phyloP scores from a whole-genome alignment of 441 rosid genomes.

The Gossypium davidsonii region DNA sequence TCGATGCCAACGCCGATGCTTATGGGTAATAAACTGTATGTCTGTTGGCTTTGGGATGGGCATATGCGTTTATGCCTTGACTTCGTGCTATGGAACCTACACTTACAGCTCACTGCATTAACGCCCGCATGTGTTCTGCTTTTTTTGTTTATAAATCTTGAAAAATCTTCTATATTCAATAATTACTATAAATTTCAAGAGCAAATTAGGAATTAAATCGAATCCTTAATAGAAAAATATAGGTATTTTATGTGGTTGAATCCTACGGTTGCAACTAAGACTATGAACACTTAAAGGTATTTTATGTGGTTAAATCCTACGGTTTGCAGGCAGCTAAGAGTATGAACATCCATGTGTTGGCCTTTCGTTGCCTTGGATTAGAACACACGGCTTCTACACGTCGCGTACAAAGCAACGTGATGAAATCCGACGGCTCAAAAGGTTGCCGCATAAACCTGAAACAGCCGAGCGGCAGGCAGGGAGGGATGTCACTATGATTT shows the following conservation, averaged over 20 bases:
- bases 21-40: background rate
- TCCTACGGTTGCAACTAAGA: too few relatives aligned
- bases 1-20: background rate
- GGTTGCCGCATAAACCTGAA: conserved; percentile 8
- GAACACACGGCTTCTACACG: background rate
- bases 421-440: conserved; percentile 1
- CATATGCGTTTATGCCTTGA: background rate
- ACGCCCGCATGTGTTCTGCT: background rate
- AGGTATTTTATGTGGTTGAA: too few relatives aligned
- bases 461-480: background rate
- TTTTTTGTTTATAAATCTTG: too few relatives aligned
- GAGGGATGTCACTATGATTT: background rate
- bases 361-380: background rate
- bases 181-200: too few relatives aligned
- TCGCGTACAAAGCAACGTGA: background rate
- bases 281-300: too few relatives aligned
- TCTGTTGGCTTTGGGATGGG: background rate
- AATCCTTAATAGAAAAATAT: too few relatives aligned
- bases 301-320: too few relatives aligned
- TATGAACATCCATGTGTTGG: background rate
- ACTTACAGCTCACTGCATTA: background rate
- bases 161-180: too few relatives aligned
- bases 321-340: too few relatives aligned
- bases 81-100: background rate
- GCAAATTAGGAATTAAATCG: too few relatives aligned